Base-by-base conservation (phyloP, 148 eudicot species). In the Cornus florida region DNA sequence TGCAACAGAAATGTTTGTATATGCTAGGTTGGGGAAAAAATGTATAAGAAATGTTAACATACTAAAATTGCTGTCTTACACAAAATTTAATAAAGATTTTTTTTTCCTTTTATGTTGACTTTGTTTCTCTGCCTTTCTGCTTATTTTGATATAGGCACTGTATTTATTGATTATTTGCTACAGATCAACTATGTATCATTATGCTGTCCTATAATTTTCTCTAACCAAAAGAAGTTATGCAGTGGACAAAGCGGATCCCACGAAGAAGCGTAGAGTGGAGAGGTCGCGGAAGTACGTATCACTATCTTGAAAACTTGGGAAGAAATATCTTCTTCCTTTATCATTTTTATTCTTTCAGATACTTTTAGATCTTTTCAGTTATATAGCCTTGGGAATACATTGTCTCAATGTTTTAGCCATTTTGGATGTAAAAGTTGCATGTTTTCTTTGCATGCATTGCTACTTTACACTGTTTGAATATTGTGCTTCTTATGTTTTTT, bases 211-310 rank as follows among this genome's bases (percentile, higher is more conserved):
- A 69, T 70, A 48, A 75, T 5, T 66, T 48, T 76, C 43, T 14
- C 76, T 81, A 23, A 81, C 69, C 56, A 76, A 60, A 70, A 76
- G 5, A 62, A 70, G 1, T 71, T 7, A 43, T 74, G 83, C 87
- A 84, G 89, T 31, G 77, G 89, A 84, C 33, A 84, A 76, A 59
- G 89, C 85, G 72, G 89, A 88, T 81, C 89, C 91, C 7, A 86
- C 89, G 59, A 88, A 88, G 81, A 88, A 86, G 79, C 89, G 91
- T 24, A 82, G 91, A 79, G 91, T 88, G 78, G 91, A 88, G 72
- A 78, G 91, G 23, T 88, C 91, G 9, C 78, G 89, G 39, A 88
- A 88, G 91, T 88, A 88, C 4, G 91, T 80, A 83, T 43, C 53
- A 59, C 64, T 31, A 28, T 67, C 43, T 67, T 56, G 6, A 28